Percentiles rank a stretch among this genome's conserved stretches.
phyloP scores from a whole-genome alignment of 345 rosid species.

The Stellera chamaejasme region DNA sequence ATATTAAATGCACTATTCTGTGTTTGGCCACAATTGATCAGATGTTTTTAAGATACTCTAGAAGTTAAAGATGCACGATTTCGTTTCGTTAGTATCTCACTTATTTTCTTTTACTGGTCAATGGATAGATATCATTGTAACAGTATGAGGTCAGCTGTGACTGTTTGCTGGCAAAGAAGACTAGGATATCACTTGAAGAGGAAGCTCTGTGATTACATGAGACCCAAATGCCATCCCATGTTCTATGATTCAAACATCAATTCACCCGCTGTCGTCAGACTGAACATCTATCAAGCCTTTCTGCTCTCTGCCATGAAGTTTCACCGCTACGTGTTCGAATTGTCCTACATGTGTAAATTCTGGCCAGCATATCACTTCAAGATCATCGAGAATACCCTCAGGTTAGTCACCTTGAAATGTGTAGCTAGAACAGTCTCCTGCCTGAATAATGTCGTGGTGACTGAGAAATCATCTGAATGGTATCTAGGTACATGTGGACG shows the following conservation, averaged over 20 bases:
- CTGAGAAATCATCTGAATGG: neutral
- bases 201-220: conserved; percentile 46
- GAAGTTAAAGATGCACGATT: no score
- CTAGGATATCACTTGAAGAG: conserved; percentile 32
- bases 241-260: conserved; percentile 77
- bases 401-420: conserved; percentile 24
- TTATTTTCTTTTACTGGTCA: neutral
- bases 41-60: no score
- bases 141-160: conserved; percentile 55
- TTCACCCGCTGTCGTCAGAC: conserved; percentile 49
- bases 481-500: conserved; percentile 40
- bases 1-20: no score
- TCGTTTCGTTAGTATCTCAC: no score
- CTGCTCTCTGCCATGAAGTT: conserved; percentile 79
- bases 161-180: conserved; percentile 49
- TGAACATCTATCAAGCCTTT: conserved; percentile 78
- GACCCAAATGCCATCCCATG: conserved; percentile 74
- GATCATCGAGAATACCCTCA: conserved; percentile 41
- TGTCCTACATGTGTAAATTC: conserved; percentile 46
- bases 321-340: conserved; percentile 51
- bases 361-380: conserved; percentile 21
- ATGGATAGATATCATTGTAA: conserved; percentile 55
- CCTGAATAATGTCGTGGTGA: neutral
- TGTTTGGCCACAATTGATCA: no score
- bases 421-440: no score